These are phyloP conservation scores for Angophora floribunda DNA, from an alignment of 345 rosid species.

Conservation along the genomic window DNA sequence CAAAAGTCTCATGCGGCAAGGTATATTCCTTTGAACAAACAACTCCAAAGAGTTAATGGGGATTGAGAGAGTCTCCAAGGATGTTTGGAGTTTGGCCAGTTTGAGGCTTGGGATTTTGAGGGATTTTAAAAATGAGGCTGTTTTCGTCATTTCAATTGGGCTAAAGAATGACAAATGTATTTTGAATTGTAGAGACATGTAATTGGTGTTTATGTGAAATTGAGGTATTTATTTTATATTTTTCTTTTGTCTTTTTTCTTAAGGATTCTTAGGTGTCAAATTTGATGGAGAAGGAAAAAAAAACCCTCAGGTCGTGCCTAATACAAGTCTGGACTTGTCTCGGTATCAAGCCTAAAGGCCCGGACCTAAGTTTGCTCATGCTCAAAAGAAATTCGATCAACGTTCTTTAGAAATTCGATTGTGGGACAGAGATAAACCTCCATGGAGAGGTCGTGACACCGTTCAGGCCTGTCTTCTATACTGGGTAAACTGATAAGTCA, in stretches of 20 bases:
- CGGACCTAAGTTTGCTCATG: neutral
- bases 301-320: neutral
- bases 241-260: neutral
- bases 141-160: neutral
- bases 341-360: neutral
- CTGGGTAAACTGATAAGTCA: no score
- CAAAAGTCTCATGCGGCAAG: no score
- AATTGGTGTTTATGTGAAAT: neutral
- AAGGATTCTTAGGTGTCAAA: neutral
- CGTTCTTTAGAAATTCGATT: neutral
- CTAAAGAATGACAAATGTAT: neutral
- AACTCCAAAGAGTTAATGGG: no score
- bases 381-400: neutral
- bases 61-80: no score
- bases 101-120: neutral
- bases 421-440: neutral
- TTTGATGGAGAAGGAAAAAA: neutral
- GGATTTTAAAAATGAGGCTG: neutral
- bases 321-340: neutral
- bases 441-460: neutral
- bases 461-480: no score
- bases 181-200: neutral
- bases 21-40: no score
- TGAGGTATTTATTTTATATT: neutral
- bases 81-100: neutral